Conservation (phyloP, 139 green algal species). For the Volvox reticuliferus region DNA sequence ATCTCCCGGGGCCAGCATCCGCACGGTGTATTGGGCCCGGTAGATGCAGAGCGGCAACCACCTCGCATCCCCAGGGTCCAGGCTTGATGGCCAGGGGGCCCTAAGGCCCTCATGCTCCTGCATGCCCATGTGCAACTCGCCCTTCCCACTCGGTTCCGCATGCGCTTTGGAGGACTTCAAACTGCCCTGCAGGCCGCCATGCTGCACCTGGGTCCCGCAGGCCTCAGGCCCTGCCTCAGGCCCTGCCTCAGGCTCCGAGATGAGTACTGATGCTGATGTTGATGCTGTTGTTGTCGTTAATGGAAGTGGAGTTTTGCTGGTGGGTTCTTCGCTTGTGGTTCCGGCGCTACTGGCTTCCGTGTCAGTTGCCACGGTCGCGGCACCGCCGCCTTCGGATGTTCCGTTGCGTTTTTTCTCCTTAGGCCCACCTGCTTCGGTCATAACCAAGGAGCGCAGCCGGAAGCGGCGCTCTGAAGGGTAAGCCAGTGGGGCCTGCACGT, state of each 20-base stretch:
- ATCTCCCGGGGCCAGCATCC: background rate
- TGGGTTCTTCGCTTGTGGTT: no score
- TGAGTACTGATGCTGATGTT: no score
- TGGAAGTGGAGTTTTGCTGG: no score
- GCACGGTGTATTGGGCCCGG: background rate
- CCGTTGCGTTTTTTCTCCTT: background rate
- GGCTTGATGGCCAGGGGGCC: background rate
- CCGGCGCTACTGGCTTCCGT: background rate
- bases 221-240: no score
- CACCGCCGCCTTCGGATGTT: background rate
- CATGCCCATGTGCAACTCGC: background rate
- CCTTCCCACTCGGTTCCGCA: background rate
- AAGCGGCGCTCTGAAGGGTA: conserved; percentile 77
- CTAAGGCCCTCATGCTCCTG: background rate
- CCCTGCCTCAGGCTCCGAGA: no score
- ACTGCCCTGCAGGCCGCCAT: no score
- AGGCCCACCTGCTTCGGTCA: background rate
- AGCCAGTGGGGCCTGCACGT: conserved; percentile 81
- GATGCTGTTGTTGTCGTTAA: no score
- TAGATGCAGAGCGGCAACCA: conserved; percentile 45
- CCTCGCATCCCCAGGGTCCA: background rate
- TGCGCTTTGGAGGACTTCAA: no score
- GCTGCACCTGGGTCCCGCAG: no score
- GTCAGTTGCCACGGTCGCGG: background rate
- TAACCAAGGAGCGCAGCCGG: conserved; percentile 56